Percentiles rank a stretch among this genome's conserved stretches.
These are phyloP conservation scores for Pythium aquatile DNA, from an alignment of 352 stramenopile species.

Conservation along the genomic window DNA sequence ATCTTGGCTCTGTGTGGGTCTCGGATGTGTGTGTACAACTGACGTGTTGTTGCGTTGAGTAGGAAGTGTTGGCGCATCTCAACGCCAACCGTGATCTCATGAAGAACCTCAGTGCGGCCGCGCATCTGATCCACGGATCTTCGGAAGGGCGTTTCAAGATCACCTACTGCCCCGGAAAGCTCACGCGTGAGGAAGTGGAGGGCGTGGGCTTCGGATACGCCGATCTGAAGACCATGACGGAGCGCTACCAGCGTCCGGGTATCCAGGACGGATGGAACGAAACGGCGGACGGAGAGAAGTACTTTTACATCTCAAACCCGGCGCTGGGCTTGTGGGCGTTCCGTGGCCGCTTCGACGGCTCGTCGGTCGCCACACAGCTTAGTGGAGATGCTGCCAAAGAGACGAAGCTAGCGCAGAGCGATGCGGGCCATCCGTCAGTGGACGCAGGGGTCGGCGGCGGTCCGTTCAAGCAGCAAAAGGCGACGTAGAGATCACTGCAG, in stretches of 20 bases:
- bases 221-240: constrained; percentile 81
- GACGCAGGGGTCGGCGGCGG: constrained; percentile 76
- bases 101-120: constrained; percentile 93
- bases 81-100: constrained; percentile 92
- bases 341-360: constrained; percentile 74
- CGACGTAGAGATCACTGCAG: neutral
- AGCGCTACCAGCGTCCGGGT: constrained; percentile 76
- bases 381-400: constrained; percentile 8
- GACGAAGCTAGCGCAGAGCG: constrained; percentile 34
- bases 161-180: constrained; percentile 91
- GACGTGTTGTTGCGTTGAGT: neutral
- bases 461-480: constrained; percentile 43
- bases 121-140: constrained; percentile 97
- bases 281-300: constrained; percentile 74
- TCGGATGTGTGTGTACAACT: neutral
- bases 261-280: constrained; percentile 94
- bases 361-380: constrained; percentile 22
- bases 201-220: constrained; percentile 91
- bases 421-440: constrained; percentile 51
- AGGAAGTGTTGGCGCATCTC: constrained; percentile 92
- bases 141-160: constrained; percentile 97
- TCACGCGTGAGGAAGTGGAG: constrained; percentile 94
- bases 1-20: neutral
- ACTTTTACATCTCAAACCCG: constrained; percentile 97
- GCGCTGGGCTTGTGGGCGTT: constrained; percentile 95